Evolutionary conservation across 257 asterid genomes (phyloP).

Genomic region (Echites panduratus): DNA sequence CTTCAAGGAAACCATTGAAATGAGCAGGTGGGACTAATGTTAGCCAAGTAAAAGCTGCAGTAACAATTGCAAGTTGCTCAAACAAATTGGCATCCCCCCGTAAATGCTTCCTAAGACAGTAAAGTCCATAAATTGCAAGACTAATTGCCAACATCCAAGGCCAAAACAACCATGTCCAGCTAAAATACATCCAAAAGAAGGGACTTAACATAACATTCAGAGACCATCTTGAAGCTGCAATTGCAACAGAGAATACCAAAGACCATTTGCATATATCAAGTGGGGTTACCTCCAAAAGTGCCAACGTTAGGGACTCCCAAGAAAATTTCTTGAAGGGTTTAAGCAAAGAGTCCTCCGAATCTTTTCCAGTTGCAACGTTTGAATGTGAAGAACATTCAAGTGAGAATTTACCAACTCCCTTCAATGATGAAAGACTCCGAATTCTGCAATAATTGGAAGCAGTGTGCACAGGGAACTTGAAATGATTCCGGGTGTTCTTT

Average conservation of each 20-base stretch:
- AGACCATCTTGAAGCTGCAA: conserved; percentile 63
- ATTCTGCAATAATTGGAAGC: neutral
- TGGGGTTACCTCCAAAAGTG: conserved; percentile 53
- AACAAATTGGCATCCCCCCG: conserved; percentile 49
- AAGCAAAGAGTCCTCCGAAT: conserved; percentile 18
- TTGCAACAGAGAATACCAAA: conserved; percentile 36
- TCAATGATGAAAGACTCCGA: neutral
- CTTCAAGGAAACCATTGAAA: conserved; percentile 93
- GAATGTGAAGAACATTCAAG: conserved; percentile 39
- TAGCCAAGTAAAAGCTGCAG: conserved; percentile 84
- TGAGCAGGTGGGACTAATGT: conserved; percentile 90
- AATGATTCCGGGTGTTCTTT: conserved; percentile 19
- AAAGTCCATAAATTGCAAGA: conserved; percentile 50
- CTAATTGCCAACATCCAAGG: conserved; percentile 73
- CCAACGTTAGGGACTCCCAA: conserved; percentile 39
- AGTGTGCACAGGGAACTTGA: conserved; percentile 9
- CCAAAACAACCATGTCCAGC: conserved; percentile 94
- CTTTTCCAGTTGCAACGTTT: conserved; percentile 21
- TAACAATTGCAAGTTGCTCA: conserved; percentile 66
- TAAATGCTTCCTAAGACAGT: conserved; percentile 48
- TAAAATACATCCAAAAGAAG: conserved; percentile 89
- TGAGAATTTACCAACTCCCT: conserved; percentile 7
- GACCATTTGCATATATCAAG: conserved; percentile 60
- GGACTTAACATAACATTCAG: conserved; percentile 48
- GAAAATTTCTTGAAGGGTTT: conserved; percentile 29